A percentile compares a stretch with the other conserved stretches of the same genome.
Evolutionary conservation across 768 basidiomycete genomes (phyloP).

Genomic region (Asterophora parasitica): DNA sequence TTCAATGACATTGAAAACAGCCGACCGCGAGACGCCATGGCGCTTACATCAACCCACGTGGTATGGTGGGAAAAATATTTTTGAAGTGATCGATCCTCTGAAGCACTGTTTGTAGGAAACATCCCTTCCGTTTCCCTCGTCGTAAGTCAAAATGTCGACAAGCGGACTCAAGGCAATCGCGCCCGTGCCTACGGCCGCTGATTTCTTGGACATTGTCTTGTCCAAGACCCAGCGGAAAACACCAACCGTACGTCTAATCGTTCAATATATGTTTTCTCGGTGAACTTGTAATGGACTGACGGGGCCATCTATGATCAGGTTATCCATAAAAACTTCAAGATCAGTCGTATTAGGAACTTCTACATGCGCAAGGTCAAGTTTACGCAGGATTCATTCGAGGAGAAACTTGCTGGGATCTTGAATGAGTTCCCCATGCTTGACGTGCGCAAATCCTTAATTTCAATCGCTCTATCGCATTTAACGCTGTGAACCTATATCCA

Average conservation of each 20-base stretch:
- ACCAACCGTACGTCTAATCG: slow-evolving; percentile 62
- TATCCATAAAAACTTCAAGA: slow-evolving; percentile 99
- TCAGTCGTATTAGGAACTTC: slow-evolving; percentile 94
- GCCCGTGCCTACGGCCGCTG: slow-evolving; percentile 94
- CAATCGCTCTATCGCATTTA: slow-evolving; percentile 22
- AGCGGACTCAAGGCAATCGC: slow-evolving; percentile 95
- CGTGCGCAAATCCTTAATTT: slow-evolving; percentile 43
- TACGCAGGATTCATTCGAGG: slow-evolving; percentile 94
- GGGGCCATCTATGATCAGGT: slow-evolving; percentile 44
- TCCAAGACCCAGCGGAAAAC: slow-evolving; percentile 97
- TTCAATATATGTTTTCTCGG: slow-evolving; percentile 1
- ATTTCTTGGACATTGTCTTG: slow-evolving; percentile 92
- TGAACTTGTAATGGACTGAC: background rate
- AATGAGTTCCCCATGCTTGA: slow-evolving; percentile 97
- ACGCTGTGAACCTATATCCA: slow-evolving; percentile 13
- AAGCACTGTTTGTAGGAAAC: background rate
- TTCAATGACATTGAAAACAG: no score
- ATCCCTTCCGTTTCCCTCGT: background rate
- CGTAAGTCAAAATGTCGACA: slow-evolving; percentile 53
- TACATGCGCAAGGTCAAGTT: slow-evolving; percentile 99
- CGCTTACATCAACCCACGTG: background rate
- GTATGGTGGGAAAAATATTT: slow-evolving; percentile 13
- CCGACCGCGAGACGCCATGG: no score
- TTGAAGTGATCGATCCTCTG: slow-evolving; percentile 14
- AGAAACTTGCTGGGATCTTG: slow-evolving; percentile 90